Evolutionary conservation across 2,329 filamentous ascomycete species (phyloP).

Genomic region (Clonostachys chloroleuca): DNA sequence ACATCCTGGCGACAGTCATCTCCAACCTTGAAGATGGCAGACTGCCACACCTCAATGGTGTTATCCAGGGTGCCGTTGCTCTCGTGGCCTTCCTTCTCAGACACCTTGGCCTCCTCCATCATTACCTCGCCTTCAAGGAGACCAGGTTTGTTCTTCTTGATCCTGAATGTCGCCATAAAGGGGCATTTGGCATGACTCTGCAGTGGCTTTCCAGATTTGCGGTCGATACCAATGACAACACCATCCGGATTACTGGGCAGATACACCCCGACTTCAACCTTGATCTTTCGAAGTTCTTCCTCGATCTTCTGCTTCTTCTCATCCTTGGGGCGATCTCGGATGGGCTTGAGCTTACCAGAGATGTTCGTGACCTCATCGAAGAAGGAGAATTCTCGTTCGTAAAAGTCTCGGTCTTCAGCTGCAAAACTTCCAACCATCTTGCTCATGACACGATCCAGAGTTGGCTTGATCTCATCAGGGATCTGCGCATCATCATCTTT

Average conservation of each 20-base stretch:
- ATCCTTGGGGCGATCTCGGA: constrained; percentile 86
- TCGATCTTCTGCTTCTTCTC: constrained; percentile 99
- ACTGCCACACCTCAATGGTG: constrained; percentile 95
- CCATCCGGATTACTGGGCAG: constrained; percentile 96
- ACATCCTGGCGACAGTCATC: constrained; percentile 98
- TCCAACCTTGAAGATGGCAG: constrained; percentile 98
- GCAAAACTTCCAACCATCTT: constrained; percentile 83
- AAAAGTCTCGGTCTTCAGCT: constrained; percentile 74
- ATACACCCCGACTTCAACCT: constrained; percentile 96
- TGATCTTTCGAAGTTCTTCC: constrained; percentile 94
- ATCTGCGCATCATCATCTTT: constrained; percentile 92
- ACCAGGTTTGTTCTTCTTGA: constrained; percentile 69
- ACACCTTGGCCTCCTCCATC: constrained; percentile 30
- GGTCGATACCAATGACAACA: constrained; percentile 94
- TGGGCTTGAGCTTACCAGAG: constrained; percentile 91
- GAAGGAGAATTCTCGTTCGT: constrained; percentile 94
- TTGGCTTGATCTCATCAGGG: constrained; percentile 89
- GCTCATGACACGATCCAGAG: constrained; percentile 83
- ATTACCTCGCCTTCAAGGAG: constrained; percentile 48
- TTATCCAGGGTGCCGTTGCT: constrained; percentile 24
- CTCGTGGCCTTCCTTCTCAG: constrained; percentile 15
- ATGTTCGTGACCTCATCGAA: constrained; percentile 95
- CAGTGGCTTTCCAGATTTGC: constrained; percentile 94
- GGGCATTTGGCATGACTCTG: constrained; percentile 98
- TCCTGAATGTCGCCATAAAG: constrained; percentile 98